Percentiles rank a stretch among this genome's conserved stretches.
Conservation (phyloP, 371 early-diverging fungal species). For the Parasitella parasitica region DNA sequence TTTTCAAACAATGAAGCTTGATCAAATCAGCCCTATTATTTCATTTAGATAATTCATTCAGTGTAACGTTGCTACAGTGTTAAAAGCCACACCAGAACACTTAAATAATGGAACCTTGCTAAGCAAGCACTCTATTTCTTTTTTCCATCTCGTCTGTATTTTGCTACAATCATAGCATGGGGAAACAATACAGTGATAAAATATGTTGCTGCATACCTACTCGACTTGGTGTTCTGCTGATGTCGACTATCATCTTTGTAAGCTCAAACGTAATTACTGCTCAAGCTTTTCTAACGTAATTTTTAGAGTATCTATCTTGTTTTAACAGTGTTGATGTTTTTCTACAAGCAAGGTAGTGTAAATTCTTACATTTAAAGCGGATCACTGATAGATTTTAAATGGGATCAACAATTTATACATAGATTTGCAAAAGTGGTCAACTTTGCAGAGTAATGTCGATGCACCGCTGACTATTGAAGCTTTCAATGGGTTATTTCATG, state of each 20-base stretch:
- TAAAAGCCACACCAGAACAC: background rate
- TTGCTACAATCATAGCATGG: background rate
- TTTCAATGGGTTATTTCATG: conserved; percentile 25
- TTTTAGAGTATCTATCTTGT: conserved; percentile 13
- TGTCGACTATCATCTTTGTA: conserved; percentile 26
- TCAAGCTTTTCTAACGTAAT: background rate
- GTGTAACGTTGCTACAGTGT: background rate
- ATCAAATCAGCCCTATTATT: background rate
- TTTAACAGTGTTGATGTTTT: conserved; percentile 12
- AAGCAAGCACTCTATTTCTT: background rate
- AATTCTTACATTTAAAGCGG: background rate
- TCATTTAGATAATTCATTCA: background rate
- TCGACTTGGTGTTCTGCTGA: conserved; percentile 25
- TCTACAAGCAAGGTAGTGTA: conserved; percentile 15
- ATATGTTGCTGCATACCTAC: conserved; percentile 33
- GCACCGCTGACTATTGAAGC: conserved; percentile 13
- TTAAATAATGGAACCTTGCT: too few relatives aligned
- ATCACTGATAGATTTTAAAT: background rate
- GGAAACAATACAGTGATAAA: conserved; percentile 6
- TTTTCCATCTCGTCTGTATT: background rate
- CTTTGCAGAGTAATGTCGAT: conserved; percentile 18
- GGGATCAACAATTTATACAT: background rate
- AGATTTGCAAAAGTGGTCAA: conserved; percentile 28
- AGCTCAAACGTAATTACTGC: background rate
- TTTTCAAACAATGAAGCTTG: background rate